These are phyloP conservation scores for Ananas comosus DNA, from an alignment of 176 grass and related monocot species.

Conservation along the genomic window DNA sequence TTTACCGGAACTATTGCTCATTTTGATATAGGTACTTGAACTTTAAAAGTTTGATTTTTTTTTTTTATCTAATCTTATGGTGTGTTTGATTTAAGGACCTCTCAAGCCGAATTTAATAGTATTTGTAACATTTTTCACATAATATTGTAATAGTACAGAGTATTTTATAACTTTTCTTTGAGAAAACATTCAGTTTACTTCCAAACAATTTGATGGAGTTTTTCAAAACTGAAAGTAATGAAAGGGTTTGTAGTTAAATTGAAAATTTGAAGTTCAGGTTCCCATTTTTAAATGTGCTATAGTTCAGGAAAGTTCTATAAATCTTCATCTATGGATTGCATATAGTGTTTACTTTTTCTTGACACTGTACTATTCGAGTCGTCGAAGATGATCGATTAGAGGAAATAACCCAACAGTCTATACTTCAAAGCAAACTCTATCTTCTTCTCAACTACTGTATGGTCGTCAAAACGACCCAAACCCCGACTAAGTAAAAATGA, in stretches of 20 bases:
- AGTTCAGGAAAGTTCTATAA: background rate
- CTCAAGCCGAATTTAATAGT: too few species aligned
- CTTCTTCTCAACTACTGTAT: slow-evolving; percentile 39
- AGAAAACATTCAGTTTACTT: background rate
- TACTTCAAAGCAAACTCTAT: slow-evolving; percentile 37
- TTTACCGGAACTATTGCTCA: too few species aligned
- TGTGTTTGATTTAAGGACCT: too few species aligned
- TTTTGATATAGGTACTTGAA: too few species aligned
- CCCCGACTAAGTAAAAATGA: slow-evolving; percentile 38
- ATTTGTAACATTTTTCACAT: background rate
- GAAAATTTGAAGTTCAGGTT: too few species aligned
- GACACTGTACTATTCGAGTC: slow-evolving; percentile 43
- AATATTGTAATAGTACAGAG: too few species aligned
- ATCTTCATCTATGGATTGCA: background rate
- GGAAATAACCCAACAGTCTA: slow-evolving; percentile 62
- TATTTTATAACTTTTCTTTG: too few species aligned
- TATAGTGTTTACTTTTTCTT: slow-evolving; percentile 34
- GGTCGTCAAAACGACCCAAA: slow-evolving; percentile 63
- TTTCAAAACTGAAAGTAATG: background rate
- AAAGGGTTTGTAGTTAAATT: too few species aligned
- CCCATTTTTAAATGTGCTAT: too few species aligned
- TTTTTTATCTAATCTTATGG: too few species aligned
- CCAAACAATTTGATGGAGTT: background rate
- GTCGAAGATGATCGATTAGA: slow-evolving; percentile 62
- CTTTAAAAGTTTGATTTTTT: too few species aligned